phyloP scores from a whole-genome alignment of 2,329 filamentous ascomycete species.

The Neoscytalidium dimidiatum region DNA sequence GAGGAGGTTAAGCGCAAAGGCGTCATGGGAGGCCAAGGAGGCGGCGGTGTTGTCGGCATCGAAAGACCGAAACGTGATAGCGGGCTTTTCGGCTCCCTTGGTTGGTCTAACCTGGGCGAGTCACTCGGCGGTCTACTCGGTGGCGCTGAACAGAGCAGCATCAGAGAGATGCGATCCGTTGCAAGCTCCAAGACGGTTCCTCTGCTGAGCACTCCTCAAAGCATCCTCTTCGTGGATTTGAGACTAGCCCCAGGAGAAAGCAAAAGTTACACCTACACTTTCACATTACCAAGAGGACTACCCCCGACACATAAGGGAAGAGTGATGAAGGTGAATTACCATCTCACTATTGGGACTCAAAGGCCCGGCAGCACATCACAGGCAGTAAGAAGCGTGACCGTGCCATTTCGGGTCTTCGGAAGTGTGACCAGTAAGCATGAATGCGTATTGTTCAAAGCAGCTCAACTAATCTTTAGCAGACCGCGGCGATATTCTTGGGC shows the following conservation, averaged over 20 bases:
- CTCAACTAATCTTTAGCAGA: constrained; percentile 40
- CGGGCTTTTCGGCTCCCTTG: constrained; percentile 79
- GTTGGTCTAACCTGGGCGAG: constrained; percentile 85
- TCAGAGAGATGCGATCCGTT: constrained; percentile 91
- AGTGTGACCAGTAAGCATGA: constrained; percentile 72
- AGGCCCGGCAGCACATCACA: constrained; percentile 74
- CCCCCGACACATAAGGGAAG: constrained; percentile 89
- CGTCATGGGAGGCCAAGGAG: constrained; percentile 78
- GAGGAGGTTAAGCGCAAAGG: constrained; percentile 96
- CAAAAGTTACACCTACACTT: constrained; percentile 81
- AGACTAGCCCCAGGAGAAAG: constrained; percentile 86
- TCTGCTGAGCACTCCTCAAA: constrained; percentile 91
- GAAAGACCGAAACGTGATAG: constrained; percentile 74
- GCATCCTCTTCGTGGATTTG: constrained; percentile 92
- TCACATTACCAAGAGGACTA: constrained; percentile 82
- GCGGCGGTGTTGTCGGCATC: constrained; percentile 81
- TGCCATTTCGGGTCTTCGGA: constrained; percentile 90
- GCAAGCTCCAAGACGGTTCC: constrained; percentile 86
- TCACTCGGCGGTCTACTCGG: constrained; percentile 88
- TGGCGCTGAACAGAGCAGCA: constrained; percentile 82
- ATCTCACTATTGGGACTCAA: constrained; percentile 88
- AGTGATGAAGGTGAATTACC: constrained; percentile 91
- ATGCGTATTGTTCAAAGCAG: neutral
- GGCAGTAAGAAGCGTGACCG: constrained; percentile 82
- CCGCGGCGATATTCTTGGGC: constrained; percentile 83